Percentiles rank a stretch among this genome's conserved stretches.
phyloP scores from a whole-genome alignment of 495 filamentous ascomycete species.

The Echria macrotheca region DNA sequence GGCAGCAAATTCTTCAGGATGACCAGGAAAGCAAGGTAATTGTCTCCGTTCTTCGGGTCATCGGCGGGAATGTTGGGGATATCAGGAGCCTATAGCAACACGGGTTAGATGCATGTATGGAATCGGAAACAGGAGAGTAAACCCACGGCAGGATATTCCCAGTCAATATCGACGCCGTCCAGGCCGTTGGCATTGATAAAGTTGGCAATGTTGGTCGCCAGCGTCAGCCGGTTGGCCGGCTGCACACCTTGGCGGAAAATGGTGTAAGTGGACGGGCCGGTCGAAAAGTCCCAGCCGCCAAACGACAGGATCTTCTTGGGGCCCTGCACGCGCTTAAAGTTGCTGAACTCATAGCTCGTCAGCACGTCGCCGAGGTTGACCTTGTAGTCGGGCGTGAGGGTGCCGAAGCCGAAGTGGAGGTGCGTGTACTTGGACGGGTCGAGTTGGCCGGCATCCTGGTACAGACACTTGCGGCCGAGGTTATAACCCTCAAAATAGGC shows the following conservation, averaged over 20 bases:
- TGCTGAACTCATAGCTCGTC: not conserved
- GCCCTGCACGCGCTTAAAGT: constrained; percentile 15
- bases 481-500: constrained; percentile 28
- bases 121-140: too few species aligned
- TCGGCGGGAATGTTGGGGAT: constrained; percentile 19
- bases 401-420: constrained; percentile 26
- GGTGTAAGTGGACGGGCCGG: constrained; percentile 9
- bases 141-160: constrained; percentile 37
- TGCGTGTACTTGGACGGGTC: constrained; percentile 25
- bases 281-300: constrained; percentile 33
- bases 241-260: constrained; percentile 21
- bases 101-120: too few species aligned
- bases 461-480: constrained; percentile 19
- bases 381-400: constrained; percentile 10
- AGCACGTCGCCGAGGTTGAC: constrained; percentile 6
- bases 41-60: constrained; percentile 11
- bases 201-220: constrained; percentile 23
- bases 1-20: constrained; percentile 8
- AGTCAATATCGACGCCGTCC: constrained; percentile 32
- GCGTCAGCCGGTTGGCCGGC: constrained; percentile 17
- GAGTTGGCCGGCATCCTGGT: constrained; percentile 15
- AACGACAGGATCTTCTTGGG: constrained; percentile 31
- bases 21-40: constrained; percentile 16
- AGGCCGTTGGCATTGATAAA: constrained; percentile 24
- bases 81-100: too few species aligned